These are phyloP conservation scores for Annona squamosa DNA, from an alignment of 164 flowering plant genomes.

Conservation along the genomic window DNA sequence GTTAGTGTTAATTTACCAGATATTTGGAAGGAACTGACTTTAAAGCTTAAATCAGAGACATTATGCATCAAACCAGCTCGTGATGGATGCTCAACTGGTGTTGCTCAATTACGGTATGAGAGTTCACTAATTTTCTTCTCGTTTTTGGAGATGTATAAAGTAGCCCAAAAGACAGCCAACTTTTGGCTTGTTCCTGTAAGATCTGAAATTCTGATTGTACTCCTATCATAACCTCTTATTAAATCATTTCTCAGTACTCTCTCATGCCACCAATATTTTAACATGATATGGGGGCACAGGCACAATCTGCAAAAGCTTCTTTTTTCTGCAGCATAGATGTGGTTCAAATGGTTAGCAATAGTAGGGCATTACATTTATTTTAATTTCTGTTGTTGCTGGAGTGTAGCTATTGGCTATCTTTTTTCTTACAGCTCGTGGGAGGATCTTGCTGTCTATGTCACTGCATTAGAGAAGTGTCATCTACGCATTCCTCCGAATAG, in stretches of 20 bases:
- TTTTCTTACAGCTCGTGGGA: conserved; percentile 52
- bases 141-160: background rate
- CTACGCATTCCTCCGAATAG: conserved; percentile 63
- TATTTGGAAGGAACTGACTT: conserved; percentile 56
- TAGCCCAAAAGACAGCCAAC: background rate
- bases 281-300: background rate
- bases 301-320: background rate
- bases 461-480: conserved; percentile 53
- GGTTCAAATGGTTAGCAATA: background rate
- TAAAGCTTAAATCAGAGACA: conserved; percentile 57
- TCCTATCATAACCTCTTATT: too few relatives aligned
- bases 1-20: conserved; percentile 28
- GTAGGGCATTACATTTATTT: background rate
- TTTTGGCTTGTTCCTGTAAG: too few relatives aligned
- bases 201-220: too few relatives aligned
- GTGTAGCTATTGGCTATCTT: background rate
- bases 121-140: background rate
- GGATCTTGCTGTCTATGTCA: conserved; percentile 53
- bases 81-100: conserved; percentile 97
- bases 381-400: background rate
- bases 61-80: conserved; percentile 82
- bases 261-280: too few relatives aligned
- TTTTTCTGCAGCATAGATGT: background rate
- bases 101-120: conserved; percentile 72
- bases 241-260: too few relatives aligned